Evolutionary conservation across 208 protist genomes (phyloP).

Genomic region (Acanthamoeba royreba): DNA sequence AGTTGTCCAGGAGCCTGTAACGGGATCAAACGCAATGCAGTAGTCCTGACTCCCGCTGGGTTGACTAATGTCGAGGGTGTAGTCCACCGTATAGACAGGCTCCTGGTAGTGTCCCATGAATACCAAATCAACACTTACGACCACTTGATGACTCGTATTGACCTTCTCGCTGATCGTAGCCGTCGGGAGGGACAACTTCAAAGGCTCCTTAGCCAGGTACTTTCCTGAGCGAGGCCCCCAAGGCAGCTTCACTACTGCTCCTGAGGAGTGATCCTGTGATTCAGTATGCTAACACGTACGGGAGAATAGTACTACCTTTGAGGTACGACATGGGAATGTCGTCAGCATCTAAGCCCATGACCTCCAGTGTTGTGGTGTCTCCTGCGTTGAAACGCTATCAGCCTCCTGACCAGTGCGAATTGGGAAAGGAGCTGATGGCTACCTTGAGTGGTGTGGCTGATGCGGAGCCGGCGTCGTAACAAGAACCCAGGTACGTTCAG

Average conservation of each 20-base stretch:
- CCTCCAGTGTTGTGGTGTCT: background rate
- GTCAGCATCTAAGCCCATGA: background rate
- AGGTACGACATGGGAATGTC: background rate
- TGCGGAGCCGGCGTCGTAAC: background rate
- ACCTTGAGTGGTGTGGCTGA: background rate
- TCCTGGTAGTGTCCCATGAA: slow-evolving; percentile 51
- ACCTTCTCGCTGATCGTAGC: background rate
- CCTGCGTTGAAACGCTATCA: no score
- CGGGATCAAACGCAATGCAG: no score
- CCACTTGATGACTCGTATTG: background rate
- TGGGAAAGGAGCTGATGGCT: background rate
- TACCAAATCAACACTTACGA: background rate
- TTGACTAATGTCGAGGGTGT: background rate
- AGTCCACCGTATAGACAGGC: background rate
- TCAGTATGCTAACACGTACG: no score
- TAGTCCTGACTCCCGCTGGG: no score
- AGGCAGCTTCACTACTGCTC: background rate
- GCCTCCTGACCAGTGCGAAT: no score
- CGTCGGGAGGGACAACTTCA: background rate
- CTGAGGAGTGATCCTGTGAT: no score
- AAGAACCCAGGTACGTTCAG: background rate
- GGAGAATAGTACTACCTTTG: no score
- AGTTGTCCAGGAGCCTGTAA: no score
- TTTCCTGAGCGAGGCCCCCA: background rate
- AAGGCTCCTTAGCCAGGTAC: background rate